Evolutionary conservation across 164 flowering plant species (phyloP), one percentile per base, ranked within the genome.

Genomic region (Liriodendron chinense): DNA sequence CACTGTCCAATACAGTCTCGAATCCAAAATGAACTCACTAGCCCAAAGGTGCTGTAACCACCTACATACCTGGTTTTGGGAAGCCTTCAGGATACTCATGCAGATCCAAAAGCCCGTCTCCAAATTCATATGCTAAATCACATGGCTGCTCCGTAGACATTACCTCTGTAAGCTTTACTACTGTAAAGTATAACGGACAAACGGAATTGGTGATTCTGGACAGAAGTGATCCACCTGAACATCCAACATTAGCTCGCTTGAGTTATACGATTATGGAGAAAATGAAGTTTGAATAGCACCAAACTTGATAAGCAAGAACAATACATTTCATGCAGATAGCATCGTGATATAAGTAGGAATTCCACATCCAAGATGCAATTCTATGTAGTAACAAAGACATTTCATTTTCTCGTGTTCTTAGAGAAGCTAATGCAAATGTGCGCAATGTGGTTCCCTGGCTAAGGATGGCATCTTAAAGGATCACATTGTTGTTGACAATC

Each of bases 131-230:
- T 5, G 94, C 94, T 26, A 88, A 76, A 83, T 91, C 95, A 85
- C 94, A 91, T 26, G 97, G 95, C 79, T 91, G 87, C 78, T 89
- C 95, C 50, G 97, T 93, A 56, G 95, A 67, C 93, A 93, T 84
- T 59, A 93, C 90, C 85, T 93, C 94, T 78, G 79, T 83, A 9
- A 72, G 66, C 25, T 90, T 71, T 71, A 62, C 87, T 70, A 90
- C 88, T 20, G 65, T 80, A 62, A 92, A 92, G 75, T 92, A 92
- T 66, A 91, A 73, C 49, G 97, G 97, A 77, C 82, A 48, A 53
- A 74, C 67, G 64, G 86, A 82, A 71, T 83, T 84, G 43, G 82
- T 57, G 62, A 89, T 66, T 76, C 83, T 75, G 56, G 76, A 57
- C 26, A 90, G 70, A 65, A 84, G 5, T 6, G 88, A 79, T 70